A percentile compares a stretch with the other conserved stretches of the same genome.
Evolutionary conservation across 2,329 filamentous ascomycete genomes (phyloP).

Genomic region (Pleomassaria siparia): DNA sequence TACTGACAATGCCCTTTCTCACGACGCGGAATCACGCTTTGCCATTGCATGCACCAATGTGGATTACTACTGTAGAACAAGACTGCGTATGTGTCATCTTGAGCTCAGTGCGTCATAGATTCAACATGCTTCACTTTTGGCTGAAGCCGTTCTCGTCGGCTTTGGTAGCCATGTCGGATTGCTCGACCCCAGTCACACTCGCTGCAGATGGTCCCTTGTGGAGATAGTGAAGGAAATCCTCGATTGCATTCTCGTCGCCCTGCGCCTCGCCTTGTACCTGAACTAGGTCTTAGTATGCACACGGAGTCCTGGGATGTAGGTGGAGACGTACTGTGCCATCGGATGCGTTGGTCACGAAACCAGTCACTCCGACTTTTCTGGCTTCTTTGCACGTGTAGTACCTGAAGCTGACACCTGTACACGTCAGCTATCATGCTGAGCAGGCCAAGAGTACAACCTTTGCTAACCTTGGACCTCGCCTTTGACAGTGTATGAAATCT

Average conservation of each 20-base stretch:
- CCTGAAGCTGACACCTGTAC: conserved; percentile 53
- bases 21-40: too few relatives aligned
- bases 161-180: conserved; percentile 64
- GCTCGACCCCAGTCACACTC: conserved; percentile 72
- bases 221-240: conserved; percentile 72
- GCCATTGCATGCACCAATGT: too few relatives aligned
- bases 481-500: conserved; percentile 53
- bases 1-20: too few relatives aligned
- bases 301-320: background rate
- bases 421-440: background rate
- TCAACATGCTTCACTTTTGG: conserved; percentile 19
- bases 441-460: background rate
- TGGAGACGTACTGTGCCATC: conserved; percentile 46
- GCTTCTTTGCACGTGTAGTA: conserved; percentile 50
- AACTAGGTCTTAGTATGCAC: conserved; percentile 10
- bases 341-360: conserved; percentile 49
- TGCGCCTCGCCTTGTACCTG: conserved; percentile 92
- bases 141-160: conserved; percentile 68
- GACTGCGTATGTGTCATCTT: too few relatives aligned
- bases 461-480: conserved; percentile 49
- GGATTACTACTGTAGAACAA: too few relatives aligned
- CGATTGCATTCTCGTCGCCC: conserved; percentile 65
- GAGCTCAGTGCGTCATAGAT: too few relatives aligned
- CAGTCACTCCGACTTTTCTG: conserved; percentile 47
- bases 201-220: conserved; percentile 73